Evolutionary conservation across 2,329 filamentous ascomycete genomes (phyloP), one percentile per base, ranked within the genome.

Genomic region (Botrytis tulipae): DNA sequence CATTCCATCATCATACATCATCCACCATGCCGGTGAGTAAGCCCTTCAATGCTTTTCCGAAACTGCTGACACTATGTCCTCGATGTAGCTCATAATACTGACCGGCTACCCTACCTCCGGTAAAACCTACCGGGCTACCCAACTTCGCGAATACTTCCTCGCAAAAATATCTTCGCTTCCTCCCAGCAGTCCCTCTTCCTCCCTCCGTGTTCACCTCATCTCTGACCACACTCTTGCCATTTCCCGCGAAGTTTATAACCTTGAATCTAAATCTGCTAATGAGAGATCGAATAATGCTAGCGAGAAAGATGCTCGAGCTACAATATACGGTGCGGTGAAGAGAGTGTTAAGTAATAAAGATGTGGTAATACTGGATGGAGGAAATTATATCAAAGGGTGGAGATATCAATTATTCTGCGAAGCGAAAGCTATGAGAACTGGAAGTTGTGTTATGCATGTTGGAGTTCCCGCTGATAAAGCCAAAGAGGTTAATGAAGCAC

Each of bases 321-420:
- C 89, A 60, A 86, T 93, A 72, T 93, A 92, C 81, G 93, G 88
- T 74, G 92, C 93, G 74, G 91, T 95, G 63, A 95, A 95, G 85
- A 87, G 93, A 61, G 87, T 90, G 67, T 86, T 97, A 44, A 90
- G 88, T 74, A 87, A 90, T 73, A 89, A 89, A 78, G 91, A 93
- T 79, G 90, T 97, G 73, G 92, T 96, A 70, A 89, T 97, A 65
- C 88, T 94, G 25, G 93, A 97, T 81, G 90, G 91, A 1, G 84
- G 93, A 74, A 96, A 96, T 82, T 97, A 96, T 83, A 97, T 97
- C 84, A 96, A 96, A 82, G 93, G 93, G 54, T 96, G 93, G 88
- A 87, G 93, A 67, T 97, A 97, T 81, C 93, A 97, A 84, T 85
- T 97, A 35, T 92, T 91, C 82, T 95, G 93, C 84, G 93, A 96